Base-by-base conservation (phyloP, 2,329 filamentous ascomycete genomes). In the Truncatella angustata region DNA sequence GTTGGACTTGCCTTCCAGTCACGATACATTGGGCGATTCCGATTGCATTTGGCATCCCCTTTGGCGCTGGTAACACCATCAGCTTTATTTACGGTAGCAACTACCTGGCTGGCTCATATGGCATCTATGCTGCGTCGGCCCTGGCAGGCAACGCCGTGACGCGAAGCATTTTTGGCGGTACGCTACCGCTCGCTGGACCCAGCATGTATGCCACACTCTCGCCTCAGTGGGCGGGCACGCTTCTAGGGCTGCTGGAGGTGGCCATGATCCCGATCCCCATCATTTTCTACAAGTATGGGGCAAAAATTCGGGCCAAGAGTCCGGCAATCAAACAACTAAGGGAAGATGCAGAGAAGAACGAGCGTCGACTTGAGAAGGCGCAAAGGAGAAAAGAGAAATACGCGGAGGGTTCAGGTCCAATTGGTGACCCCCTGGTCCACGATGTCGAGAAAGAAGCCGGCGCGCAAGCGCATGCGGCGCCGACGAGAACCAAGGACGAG, bases 71-170 rank as follows among this genome's bases (percentile, higher is more conserved):
- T 0, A 94, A 93, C 61, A 85, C 82, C 7, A 78, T 85, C 3
- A 84, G 89, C 34, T 95, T 95, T 72, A 92, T 95, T 63, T 94
- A 95, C 63, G 82, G 86, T 0, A 82, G 80, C 5, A 94, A 91
- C 61, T 96, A 95, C 65, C 73, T 96, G 3, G 88, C 90, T 0
- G 80, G 87, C 44, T 83, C 85, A 5, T 95, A 95, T 60, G 86
- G 86, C 4, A 87, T 94, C 59, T 95, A 91, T 64, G 85, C 90
- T 1, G 90, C 91, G 1, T 89, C 84, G 3, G 90, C 91, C 0
- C 74, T 95, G 30, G 90, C 90, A 0, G 88, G 89, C 0, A 95
- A 94, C 60, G 82, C 87, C 0, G 87, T 95, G 2, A 76, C 90
- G 14, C 76, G 91, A 30, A 87, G 82, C 52, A 66, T 88, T 5